A percentile compares a stretch with the other conserved stretches of the same genome.
These are phyloP conservation scores for Dendrocalamus sinicus DNA, from an alignment of 176 grass and related monocot genomes.

Conservation along the genomic window DNA sequence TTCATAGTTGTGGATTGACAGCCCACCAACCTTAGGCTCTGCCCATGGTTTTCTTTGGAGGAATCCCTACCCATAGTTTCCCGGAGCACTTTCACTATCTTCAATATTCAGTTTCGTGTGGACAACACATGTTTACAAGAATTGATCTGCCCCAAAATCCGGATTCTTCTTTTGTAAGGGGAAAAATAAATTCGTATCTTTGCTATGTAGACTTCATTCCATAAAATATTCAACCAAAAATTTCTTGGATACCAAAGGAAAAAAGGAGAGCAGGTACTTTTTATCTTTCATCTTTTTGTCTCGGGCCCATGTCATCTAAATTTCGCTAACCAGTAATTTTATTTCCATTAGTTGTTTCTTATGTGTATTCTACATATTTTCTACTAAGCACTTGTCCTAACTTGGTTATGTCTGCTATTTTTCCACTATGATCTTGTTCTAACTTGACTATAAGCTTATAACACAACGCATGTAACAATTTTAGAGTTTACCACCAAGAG, in stretches of 20 bases:
- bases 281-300: neutral
- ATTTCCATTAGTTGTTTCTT: neutral
- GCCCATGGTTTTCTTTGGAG: neutral
- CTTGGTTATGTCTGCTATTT: neutral
- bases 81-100: neutral
- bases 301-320: neutral
- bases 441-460: no score
- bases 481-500: no score
- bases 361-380: neutral
- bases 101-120: neutral
- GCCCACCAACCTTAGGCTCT: neutral
- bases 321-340: neutral
- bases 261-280: neutral
- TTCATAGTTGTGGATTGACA: slow-evolving; percentile 10
- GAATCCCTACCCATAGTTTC: slow-evolving; percentile 18
- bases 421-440: neutral
- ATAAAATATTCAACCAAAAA: neutral
- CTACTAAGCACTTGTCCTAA: neutral
- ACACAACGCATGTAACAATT: no score
- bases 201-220: neutral
- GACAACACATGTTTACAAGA: neutral
- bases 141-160: neutral
- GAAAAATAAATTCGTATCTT: neutral
- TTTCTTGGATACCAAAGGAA: neutral
- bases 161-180: neutral